phyloP scores from a whole-genome alignment of 2,329 filamentous ascomycete genomes.

The Zelopaecilomyces penicillatus region DNA sequence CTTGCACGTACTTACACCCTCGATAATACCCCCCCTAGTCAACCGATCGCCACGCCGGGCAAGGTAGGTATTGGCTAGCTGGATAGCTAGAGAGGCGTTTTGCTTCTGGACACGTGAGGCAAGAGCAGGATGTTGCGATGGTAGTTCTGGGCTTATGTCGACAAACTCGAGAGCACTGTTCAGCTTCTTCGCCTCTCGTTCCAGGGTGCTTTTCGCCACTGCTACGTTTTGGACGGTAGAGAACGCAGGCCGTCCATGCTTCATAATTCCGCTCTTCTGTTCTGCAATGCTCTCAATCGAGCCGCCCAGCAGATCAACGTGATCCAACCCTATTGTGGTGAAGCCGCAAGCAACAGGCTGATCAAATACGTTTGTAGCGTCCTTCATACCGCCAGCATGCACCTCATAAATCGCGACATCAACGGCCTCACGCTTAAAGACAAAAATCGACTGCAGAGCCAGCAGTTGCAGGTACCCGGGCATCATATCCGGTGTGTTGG shows the following conservation, averaged over 20 bases:
- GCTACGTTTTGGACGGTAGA: conserved; percentile 24
- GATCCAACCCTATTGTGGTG: conserved; percentile 39
- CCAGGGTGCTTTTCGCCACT: conserved; percentile 22
- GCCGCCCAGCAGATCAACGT: conserved; percentile 33
- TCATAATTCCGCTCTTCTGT: conserved; percentile 45
- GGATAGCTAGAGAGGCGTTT: conserved; percentile 24
- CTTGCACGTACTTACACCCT: conserved; percentile 17
- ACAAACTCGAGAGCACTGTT: conserved; percentile 20
- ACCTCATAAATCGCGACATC: conserved; percentile 37
- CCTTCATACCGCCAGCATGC: conserved; percentile 37
- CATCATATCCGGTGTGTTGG: conserved; percentile 14
- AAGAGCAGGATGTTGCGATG: conserved; percentile 13
- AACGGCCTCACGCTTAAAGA: background rate
- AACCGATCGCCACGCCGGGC: background rate
- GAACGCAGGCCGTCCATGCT: conserved; percentile 29
- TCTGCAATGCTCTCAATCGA: conserved; percentile 40
- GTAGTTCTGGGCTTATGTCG: conserved; percentile 10
- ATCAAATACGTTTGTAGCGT: conserved; percentile 40
- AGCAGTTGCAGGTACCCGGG: background rate
- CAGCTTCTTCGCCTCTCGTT: conserved; percentile 26
- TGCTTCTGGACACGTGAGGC: conserved; percentile 15
- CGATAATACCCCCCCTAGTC: conserved; percentile 14
- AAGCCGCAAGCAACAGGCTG: conserved; percentile 35
- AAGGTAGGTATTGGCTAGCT: conserved; percentile 10
- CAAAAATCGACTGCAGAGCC: background rate